A percentile compares a stretch with the other conserved stretches of the same genome.
Evolutionary conservation across 441 rosid species (phyloP).

Genomic region (Viola pubescens): DNA sequence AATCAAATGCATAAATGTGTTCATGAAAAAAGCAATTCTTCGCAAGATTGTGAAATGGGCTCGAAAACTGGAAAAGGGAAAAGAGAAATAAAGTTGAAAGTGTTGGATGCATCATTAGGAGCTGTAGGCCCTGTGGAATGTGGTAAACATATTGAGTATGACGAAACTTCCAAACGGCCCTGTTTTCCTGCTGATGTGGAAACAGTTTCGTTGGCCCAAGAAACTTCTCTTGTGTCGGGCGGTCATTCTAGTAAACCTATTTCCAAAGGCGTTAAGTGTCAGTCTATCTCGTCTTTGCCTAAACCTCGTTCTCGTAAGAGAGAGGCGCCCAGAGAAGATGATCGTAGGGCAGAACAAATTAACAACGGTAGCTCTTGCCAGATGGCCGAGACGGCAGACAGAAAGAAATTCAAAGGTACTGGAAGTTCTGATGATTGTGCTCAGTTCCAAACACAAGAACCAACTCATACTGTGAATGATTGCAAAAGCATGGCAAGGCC

Average conservation of each 20-base stretch:
- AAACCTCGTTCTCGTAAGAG: conserved; percentile 27
- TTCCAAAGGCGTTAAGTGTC: conserved; percentile 8
- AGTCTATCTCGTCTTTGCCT: conserved; percentile 15
- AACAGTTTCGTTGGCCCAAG: conserved; percentile 17
- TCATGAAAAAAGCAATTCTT: conserved; percentile 19
- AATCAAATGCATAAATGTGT: conserved; percentile 20
- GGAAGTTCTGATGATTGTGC: conserved; percentile 12
- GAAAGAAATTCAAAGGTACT: conserved; percentile 23
- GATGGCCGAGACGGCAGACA: conserved; percentile 15
- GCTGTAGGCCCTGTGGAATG: conserved; percentile 9
- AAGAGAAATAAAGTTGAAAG: conserved; percentile 22
- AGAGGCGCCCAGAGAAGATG: conserved; percentile 17
- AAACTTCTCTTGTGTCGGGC: conserved; percentile 8
- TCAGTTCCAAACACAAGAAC: conserved; percentile 15
- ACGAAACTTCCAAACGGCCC: conserved; percentile 8
- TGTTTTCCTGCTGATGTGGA: conserved; percentile 20
- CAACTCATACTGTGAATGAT: conserved; percentile 6
- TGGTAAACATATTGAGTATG: conserved; percentile 11
- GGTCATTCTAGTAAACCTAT: conserved; percentile 12
- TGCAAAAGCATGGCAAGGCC: conserved; percentile 29
- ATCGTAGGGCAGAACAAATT: conserved; percentile 7
- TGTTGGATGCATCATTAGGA: conserved; percentile 14
- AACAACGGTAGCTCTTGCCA: conserved; percentile 9
- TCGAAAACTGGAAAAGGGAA: conserved; percentile 33
- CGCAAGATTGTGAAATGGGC: conserved; percentile 17